phyloP scores from a whole-genome alignment of 352 stramenopile genomes.

The Phytophthora pluvialis region DNA sequence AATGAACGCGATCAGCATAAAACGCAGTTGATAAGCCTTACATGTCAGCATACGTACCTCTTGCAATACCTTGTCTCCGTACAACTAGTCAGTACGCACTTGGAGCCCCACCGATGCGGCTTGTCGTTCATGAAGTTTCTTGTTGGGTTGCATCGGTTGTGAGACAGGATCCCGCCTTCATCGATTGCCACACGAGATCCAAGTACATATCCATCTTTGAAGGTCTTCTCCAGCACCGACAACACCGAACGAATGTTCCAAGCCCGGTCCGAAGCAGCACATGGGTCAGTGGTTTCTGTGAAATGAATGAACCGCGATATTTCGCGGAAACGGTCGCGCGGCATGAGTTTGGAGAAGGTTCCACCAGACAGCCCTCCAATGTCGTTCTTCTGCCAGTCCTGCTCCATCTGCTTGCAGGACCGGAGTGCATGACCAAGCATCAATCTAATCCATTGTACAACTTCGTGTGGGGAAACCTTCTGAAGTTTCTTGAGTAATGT shows the following conservation, averaged over 20 bases:
- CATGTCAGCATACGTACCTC: conserved; percentile 6
- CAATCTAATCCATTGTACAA: conserved; percentile 11
- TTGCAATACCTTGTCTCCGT: too few species aligned
- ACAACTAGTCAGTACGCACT: conserved; percentile 26
- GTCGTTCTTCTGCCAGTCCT: background rate
- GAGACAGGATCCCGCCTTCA: conserved; percentile 6
- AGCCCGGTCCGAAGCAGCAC: background rate
- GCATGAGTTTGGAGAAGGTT: conserved; percentile 11
- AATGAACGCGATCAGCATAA: conserved; percentile 5
- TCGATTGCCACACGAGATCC: conserved; percentile 6
- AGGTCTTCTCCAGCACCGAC: conserved; percentile 5
- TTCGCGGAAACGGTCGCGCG: conserved; percentile 8
- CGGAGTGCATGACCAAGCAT: conserved; percentile 5
- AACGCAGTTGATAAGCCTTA: background rate
- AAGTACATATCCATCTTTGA: conserved; percentile 17
- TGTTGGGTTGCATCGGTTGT: conserved; percentile 14
- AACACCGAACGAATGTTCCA: conserved; percentile 22
- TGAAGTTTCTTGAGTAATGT: conserved; percentile 4
- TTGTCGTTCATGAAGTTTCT: conserved; percentile 10
- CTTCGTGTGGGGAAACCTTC: conserved; percentile 10
- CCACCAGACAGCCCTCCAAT: background rate
- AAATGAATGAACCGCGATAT: conserved; percentile 16
- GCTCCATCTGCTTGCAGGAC: background rate
- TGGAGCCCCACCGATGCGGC: conserved; percentile 1
- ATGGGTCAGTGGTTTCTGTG: background rate